Evolutionary conservation across 192 early-diverging fungal genomes (phyloP), one percentile per base, ranked within the genome.

Genomic region (Radiomyces spectabilis): DNA sequence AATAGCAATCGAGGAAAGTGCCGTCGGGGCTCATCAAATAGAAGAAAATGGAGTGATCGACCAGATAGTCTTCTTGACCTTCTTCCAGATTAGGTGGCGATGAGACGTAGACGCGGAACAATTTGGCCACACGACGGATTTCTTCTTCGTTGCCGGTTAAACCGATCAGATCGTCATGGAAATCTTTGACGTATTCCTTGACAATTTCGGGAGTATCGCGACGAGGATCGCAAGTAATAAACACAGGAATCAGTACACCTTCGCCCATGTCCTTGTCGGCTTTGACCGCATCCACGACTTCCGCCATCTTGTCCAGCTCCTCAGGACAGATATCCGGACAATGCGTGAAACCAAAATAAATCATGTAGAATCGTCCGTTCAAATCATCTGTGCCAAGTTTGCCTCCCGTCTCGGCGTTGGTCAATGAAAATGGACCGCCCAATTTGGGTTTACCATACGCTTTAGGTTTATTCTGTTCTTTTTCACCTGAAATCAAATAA

Each of bases 271-370:
- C n/a, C 22, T 53, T 46, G 5, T 46, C 44, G 3, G 7, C 41
- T 26, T 53, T 39, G 38, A 51, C 59, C 9, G 65, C 71, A 22
- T 95, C 87, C 19, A 92, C 75, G 5, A 93, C 88, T 34, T 86
- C 79, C 5, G 89, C 84, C 81, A 98, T 97, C 75, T 94, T 97
- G 67, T 98, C 94, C 30, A 98, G 73, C 68, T 98, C 96, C 59
- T 97, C 96, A 5, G 96, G 96, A 48, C 96, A 98, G 42, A 98
- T 92, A 75, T 98, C 96, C 1, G 96, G 96, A 66, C 96, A 98
- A 72, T 96, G 89, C 27, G 93, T 95, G 75, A 96, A 98, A 4
- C 96, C 96, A 82, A 98, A 98, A 72, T 98, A 98, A n/a, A 97
- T 69, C 49, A 98, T 71, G 68, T 83, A 78, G 59, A 84, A 97